Base-by-base conservation (phyloP, 306 rosid species). In the Fragaria nilgerrensis region DNA sequence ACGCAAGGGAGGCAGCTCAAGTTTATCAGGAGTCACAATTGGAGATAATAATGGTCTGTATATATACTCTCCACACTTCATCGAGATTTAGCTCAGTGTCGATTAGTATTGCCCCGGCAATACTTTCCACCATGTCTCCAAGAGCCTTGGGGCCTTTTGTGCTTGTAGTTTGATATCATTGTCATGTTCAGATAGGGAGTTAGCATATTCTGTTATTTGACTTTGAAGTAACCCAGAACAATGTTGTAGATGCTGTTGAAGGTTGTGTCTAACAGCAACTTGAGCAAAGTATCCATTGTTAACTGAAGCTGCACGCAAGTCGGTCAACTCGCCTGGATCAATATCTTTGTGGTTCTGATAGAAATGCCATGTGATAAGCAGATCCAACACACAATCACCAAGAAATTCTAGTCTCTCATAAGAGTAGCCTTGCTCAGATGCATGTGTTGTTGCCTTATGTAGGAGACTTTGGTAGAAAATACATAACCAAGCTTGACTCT, bases 81-180 rank as follows among this genome's bases (percentile, higher is more conserved):
- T 88, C 89, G 75, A 89, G 87, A 85, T 86, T 82, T 66, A 95
- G 97, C 80, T 87, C 82, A 43, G 89, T 78, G 85, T 95, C 98
- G 82, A 95, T 77, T 72, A 95, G 89, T 81, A 92, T 79, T 56
- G 96, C 98, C 77, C 96, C 97, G 11, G 90, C 96, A 74, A 90
- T 92, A 81, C 98, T 95, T 89, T 95, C 98, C 66, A 95, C 83
- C 82, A 95, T 72, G 86, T 95, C 98, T 77, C 96, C 98, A 74
- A 95, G 95, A 69, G 83, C 98, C 98, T 90, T 92, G 22, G 98
- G 98, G 79, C 87, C 94, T 80, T 75, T 94, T 62, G 68, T 44
- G 48, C 77, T 65, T 79, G 92, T 59, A 76, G 80, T 68, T 87
- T 75, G 86, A 75, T 82, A 37, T 73, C 53, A 68, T 56, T 80